phyloP scores from a whole-genome alignment of 768 basidiomycete genomes.

The Ramaria sp. region DNA sequence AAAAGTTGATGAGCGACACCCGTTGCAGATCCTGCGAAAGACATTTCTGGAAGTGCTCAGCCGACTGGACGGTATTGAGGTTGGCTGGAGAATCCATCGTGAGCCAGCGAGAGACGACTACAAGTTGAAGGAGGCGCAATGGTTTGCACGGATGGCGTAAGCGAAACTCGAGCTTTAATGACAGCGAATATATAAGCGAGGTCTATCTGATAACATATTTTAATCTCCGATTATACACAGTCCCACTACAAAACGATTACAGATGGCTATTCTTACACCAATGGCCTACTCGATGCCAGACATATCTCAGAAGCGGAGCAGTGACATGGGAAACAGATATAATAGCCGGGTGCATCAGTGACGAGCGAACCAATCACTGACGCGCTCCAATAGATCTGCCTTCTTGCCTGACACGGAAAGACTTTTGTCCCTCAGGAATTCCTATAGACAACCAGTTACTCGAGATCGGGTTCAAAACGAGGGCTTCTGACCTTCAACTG shows the following conservation, averaged over 20 bases:
- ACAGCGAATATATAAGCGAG: constrained; percentile 7
- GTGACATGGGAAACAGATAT: not conserved
- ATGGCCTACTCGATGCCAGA: no score
- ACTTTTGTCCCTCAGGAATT: constrained; percentile 64
- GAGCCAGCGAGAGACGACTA: constrained; percentile 14
- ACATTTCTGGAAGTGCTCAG: constrained; percentile 62
- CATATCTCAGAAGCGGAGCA: not conserved
- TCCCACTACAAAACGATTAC: no score
- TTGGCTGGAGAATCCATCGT: constrained; percentile 20
- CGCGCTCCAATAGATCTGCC: constrained; percentile 56
- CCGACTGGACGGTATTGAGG: constrained; percentile 41
- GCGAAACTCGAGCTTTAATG: no score
- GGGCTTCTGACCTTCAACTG: constrained; percentile 54
- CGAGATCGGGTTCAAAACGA: constrained; percentile 8
- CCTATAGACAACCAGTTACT: constrained; percentile 28
- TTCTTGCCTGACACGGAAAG: constrained; percentile 58
- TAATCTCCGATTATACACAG: not conserved
- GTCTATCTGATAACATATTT: not conserved
- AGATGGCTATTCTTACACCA: no score
- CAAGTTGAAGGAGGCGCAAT: constrained; percentile 1
- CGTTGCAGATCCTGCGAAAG: constrained; percentile 69
- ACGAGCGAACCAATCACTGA: constrained; percentile 48
- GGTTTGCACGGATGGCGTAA: not conserved
- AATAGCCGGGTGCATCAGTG: constrained; percentile 15
- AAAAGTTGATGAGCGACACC: constrained; percentile 86